Evolutionary conservation across 805 yeast species (phyloP), one percentile per base, ranked within the genome.

Genomic region (Lipomyces lipofer): DNA sequence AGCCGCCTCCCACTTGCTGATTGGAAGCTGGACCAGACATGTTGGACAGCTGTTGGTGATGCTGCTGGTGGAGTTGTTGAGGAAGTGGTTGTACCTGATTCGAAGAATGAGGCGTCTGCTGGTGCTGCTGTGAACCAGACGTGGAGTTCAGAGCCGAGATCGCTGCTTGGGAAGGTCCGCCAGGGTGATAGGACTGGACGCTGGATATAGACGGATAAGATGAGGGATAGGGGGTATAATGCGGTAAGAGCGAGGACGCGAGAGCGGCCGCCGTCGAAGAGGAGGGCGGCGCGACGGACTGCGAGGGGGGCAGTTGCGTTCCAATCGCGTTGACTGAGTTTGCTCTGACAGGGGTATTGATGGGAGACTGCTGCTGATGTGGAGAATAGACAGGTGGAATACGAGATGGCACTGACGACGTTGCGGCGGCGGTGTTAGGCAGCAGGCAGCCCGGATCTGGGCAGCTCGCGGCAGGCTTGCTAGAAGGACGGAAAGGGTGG

Each of bases 1-100:
- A 10, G 1, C 17, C 9, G 2, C 27, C 22, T 12, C 30, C 43
- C 2, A 21, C 42, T 9, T 32, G 32, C 32, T 46, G 43, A 19
- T 28, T n/a, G 17, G 35, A 24, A 24, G 22, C 29, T 8, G 29
- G 49, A 33, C 33, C 29, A n/a, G 38, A 24, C 45, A 13, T 21
- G 36, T 27, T 29, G 24, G 22, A 27, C 21, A 39, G 49, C 25
- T 33, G 54, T 24, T 32, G 46, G 7, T 51, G 46, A n/a, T 43
- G 39, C 22, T 45, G 54, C 24, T 45, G 54, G 4, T 43, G 47
- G 12, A n/a, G 47, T 13, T 17, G 47, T 19, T 29, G 47, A 1
- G 9, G 47, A 8, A 6, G 47, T 19, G 25, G 47, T 22, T 42
- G 46, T 24, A 6, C 32, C 28, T 25, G 46, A 12, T 17, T 8